Conservation (phyloP, 1,284 basidiomycete genomes). For the Meripilus lineatus region DNA sequence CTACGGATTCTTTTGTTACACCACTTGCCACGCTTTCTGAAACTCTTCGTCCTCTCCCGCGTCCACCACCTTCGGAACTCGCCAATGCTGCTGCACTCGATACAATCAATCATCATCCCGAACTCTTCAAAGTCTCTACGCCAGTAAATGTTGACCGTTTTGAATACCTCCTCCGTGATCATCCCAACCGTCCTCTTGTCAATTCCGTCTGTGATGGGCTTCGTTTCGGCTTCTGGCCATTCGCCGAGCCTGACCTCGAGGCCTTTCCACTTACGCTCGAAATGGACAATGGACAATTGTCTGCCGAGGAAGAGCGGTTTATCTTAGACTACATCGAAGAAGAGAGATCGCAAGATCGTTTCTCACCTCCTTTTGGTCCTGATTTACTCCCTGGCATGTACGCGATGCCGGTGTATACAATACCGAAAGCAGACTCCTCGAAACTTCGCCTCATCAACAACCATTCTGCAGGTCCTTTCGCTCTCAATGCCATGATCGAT, state of each 20-base stretch:
- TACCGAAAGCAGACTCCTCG: constrained; percentile 28
- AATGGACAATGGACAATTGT: constrained; percentile 8
- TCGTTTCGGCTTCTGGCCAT: constrained; percentile 24
- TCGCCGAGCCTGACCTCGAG: constrained; percentile 9
- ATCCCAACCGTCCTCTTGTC: constrained; percentile 25
- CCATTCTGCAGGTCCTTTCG: constrained; percentile 28
- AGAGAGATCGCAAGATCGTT: constrained; percentile 29
- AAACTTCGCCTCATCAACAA: constrained; percentile 36
- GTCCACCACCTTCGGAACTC: constrained; percentile 11
- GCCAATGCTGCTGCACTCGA: constrained; percentile 10
- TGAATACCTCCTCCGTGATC: constrained; percentile 11
- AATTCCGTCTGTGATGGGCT: constrained; percentile 19
- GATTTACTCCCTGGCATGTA: constrained; percentile 43
- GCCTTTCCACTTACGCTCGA: background rate
- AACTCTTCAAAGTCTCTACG: constrained; percentile 29
- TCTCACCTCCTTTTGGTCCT: constrained; percentile 30
- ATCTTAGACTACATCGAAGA: constrained; percentile 12
- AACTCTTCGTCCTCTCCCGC: constrained; percentile 3
- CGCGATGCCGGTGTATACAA: constrained; percentile 33
- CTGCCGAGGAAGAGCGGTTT: constrained; percentile 1
- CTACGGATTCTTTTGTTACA: background rate
- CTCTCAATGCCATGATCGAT: constrained; percentile 35
- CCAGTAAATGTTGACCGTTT: constrained; percentile 30
- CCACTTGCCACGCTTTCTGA: constrained; percentile 8
- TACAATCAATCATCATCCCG: constrained; percentile 21